Conservation (phyloP, 139 green algal species). For the Haematococcus lacustris region DNA sequence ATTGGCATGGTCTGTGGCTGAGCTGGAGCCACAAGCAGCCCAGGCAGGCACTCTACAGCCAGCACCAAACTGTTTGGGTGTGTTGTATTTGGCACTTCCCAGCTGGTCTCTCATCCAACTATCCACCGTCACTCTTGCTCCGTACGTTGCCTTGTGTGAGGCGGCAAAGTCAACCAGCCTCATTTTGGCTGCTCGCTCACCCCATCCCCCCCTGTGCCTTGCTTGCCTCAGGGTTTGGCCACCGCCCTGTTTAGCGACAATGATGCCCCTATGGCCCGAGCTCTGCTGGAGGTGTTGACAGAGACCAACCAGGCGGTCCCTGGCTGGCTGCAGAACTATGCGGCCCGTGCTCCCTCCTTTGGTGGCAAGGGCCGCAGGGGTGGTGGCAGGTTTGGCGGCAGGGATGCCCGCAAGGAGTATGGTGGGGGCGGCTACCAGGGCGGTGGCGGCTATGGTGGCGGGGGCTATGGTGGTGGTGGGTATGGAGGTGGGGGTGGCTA, state of each 20-base stretch:
- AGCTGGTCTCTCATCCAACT: no score
- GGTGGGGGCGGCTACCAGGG: conserved; percentile 41
- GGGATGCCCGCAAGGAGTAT: conserved; percentile 78
- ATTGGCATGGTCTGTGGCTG: no score
- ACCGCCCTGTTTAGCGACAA: conserved; percentile 94
- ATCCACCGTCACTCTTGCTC: no score
- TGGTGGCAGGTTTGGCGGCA: conserved; percentile 76
- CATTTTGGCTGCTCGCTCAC: no score
- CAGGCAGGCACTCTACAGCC: no score
- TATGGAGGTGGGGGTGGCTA: conserved; percentile 34
- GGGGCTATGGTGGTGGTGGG: conserved; percentile 23
- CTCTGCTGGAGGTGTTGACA: conserved; percentile 69
- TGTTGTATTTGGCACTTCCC: no score
- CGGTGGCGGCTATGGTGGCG: conserved; percentile 26
- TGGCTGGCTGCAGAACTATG: conserved; percentile 78
- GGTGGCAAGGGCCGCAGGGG: conserved; percentile 51
- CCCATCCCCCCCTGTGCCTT: no score
- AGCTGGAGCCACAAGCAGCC: no score
- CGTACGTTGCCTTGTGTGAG: no score
- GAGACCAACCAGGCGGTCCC: conserved; percentile 97
- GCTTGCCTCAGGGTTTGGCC: conserved; percentile 69
- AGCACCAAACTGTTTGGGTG: no score
- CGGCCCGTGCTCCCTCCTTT: conserved; percentile 41
- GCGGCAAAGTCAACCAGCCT: no score
- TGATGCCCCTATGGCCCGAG: conserved; percentile 71